phyloP scores from a whole-genome alignment of 345 rosid species.

The Lenwebbia sp. region DNA sequence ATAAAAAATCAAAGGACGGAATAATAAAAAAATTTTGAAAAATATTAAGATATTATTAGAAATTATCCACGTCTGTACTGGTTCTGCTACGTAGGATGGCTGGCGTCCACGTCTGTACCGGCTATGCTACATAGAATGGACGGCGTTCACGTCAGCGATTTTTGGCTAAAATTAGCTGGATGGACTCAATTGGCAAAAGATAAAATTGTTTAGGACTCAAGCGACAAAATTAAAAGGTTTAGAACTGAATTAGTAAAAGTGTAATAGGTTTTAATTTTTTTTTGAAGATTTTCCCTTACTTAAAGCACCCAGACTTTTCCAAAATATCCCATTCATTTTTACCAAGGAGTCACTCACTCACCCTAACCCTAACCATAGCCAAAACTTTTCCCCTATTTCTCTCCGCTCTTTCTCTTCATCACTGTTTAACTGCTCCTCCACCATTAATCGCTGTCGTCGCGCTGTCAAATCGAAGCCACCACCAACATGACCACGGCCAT shows the following conservation, averaged over 20 bases:
- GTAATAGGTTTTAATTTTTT: no score
- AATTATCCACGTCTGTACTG: no score
- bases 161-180: no score
- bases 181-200: no score
- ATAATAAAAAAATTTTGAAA: no score
- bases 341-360: neutral
- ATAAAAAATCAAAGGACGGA: no score
- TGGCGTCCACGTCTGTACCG: fast-evolving
- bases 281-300: neutral
- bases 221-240: no score
- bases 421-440: neutral
- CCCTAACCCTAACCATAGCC: neutral
- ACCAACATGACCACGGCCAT: neutral
- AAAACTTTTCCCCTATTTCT: neutral
- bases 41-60: no score
- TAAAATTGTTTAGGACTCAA: no score
- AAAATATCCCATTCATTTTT: neutral
- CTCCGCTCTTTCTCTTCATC: neutral
- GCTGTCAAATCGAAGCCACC: neutral
- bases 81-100: fast-evolving
- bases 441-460: neutral
- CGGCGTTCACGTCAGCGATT: no score
- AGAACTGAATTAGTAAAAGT: no score
- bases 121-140: fast-evolving
- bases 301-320: neutral